A percentile compares a stretch with the other conserved stretches of the same genome.
Conservation (phyloP, 345 rosid species). For the Gossypium ekmanianum region DNA sequence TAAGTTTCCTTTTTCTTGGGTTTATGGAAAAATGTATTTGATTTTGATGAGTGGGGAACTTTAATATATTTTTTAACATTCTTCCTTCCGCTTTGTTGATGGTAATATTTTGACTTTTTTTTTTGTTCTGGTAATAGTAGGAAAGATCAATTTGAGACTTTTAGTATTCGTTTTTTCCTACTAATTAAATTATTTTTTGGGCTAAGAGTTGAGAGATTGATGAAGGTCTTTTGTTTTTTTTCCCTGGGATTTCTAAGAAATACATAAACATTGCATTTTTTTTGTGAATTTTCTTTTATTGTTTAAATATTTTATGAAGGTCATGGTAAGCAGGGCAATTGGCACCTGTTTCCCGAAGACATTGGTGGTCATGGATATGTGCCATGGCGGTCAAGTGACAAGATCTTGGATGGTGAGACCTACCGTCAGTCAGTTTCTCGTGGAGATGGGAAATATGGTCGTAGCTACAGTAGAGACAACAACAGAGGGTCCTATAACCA, state of each 20-base stretch:
- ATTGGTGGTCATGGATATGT: slow-evolving; percentile 50
- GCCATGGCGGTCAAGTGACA: slow-evolving; percentile 52
- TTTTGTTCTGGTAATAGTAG: neutral
- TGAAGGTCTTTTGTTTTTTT: neutral
- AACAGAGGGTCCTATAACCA: slow-evolving; percentile 51
- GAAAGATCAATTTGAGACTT: too few species aligned
- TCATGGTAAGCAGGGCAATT: slow-evolving; percentile 89
- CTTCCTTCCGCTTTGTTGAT: too few species aligned
- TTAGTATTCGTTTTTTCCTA: neutral
- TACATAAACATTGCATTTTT: slow-evolving; percentile 21
- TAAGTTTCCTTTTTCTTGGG: neutral
- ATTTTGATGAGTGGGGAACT: neutral
- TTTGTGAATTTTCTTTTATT: slow-evolving; percentile 16
- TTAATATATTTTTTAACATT: neutral
- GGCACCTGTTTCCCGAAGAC: slow-evolving; percentile 66
- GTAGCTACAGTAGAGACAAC: slow-evolving; percentile 54
- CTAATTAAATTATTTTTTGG: neutral
- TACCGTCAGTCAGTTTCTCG: slow-evolving; percentile 47
- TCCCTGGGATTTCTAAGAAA: slow-evolving; percentile 7
- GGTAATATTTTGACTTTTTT: neutral
- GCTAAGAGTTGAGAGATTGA: neutral
- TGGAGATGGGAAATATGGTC: slow-evolving; percentile 63
- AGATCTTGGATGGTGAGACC: slow-evolving; percentile 60
- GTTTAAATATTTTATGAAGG: slow-evolving; percentile 53
- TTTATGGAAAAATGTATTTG: neutral